Percentiles rank a stretch among this genome's conserved stretches.
These are phyloP conservation scores for Monosporascus sp. DNA, from an alignment of 2,329 filamentous ascomycete species.

Conservation along the genomic window DNA sequence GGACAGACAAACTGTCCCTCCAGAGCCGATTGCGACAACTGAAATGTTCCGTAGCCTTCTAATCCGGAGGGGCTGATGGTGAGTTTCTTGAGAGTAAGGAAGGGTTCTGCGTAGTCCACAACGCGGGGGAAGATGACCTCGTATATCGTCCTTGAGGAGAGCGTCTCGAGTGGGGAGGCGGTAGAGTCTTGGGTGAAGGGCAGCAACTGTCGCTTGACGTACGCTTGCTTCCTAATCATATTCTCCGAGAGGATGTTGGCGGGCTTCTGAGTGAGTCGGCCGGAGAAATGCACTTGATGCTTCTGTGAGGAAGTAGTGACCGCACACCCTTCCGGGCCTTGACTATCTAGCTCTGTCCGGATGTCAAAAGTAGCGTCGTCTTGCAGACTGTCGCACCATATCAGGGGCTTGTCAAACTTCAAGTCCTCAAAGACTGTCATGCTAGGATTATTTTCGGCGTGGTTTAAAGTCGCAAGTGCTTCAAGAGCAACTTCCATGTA, in stretches of 20 bases:
- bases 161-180: conserved; percentile 9
- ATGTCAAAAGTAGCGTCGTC: neutral
- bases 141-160: conserved; percentile 20
- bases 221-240: conserved; percentile 4
- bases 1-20: conserved; percentile 14
- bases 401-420: conserved; percentile 2
- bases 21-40: conserved; percentile 1
- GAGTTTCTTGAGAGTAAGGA: conserved; percentile 20
- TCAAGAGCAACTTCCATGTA: conserved; percentile 18
- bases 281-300: conserved; percentile 4
- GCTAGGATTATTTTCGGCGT: neutral
- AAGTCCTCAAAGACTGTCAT: conserved; percentile 1
- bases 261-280: conserved; percentile 2
- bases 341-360: neutral
- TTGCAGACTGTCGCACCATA: neutral
- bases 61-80: conserved; percentile 16
- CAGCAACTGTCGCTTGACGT: conserved; percentile 4
- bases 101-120: conserved; percentile 19
- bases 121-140: conserved; percentile 26
- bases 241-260: neutral
- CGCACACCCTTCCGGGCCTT: neutral
- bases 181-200: neutral
- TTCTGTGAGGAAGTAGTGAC: neutral
- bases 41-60: conserved; percentile 9
- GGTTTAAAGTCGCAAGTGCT: conserved; percentile 3